A percentile compares a stretch with the other conserved stretches of the same genome.
phyloP scores from a whole-genome alignment of 148 eudicot genomes.

The Vaccinium myrtillus region DNA sequence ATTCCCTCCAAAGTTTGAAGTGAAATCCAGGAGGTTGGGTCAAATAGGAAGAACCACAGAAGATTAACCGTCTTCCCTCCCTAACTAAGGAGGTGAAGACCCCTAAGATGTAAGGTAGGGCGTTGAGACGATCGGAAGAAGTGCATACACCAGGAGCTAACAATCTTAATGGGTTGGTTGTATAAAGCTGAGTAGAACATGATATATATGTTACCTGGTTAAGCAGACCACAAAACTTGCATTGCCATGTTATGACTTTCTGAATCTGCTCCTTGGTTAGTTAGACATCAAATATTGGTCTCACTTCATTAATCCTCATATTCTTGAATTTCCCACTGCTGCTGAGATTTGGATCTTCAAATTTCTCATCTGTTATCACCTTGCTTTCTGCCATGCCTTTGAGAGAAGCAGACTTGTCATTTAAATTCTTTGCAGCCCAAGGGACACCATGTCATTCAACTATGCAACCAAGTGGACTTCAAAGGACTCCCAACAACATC shows the following conservation, averaged over 20 bases:
- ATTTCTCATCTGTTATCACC: not conserved
- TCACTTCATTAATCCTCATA: conserved; percentile 43
- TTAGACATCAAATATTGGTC: conserved; percentile 68
- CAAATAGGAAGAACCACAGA: no score
- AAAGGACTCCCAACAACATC: conserved; percentile 76
- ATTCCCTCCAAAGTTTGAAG: no score
- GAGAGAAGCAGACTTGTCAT: conserved; percentile 15
- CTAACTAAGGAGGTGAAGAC: no score
- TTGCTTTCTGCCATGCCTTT: conserved; percentile 24
- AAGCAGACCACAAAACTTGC: conserved; percentile 62
- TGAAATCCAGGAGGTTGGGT: no score
- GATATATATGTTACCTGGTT: conserved; percentile 40
- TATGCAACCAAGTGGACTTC: conserved; percentile 78
- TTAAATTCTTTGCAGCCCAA: conserved; percentile 59
- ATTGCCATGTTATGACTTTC: conserved; percentile 79
- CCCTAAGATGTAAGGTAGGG: no score
- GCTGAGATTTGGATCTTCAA: conserved; percentile 24
- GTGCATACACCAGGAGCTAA: no score
- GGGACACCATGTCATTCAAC: conserved; percentile 58
- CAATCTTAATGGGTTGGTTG: no score
- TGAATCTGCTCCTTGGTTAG: conserved; percentile 79
- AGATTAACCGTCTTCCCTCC: no score
- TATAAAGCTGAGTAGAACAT: no score
- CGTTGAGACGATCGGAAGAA: no score
- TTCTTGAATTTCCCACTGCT: conserved; percentile 34